Percentiles rank a stretch among this genome's conserved stretches.
Evolutionary conservation across 495 filamentous ascomycete genomes (phyloP).

Genomic region (Trichoderma virens): DNA sequence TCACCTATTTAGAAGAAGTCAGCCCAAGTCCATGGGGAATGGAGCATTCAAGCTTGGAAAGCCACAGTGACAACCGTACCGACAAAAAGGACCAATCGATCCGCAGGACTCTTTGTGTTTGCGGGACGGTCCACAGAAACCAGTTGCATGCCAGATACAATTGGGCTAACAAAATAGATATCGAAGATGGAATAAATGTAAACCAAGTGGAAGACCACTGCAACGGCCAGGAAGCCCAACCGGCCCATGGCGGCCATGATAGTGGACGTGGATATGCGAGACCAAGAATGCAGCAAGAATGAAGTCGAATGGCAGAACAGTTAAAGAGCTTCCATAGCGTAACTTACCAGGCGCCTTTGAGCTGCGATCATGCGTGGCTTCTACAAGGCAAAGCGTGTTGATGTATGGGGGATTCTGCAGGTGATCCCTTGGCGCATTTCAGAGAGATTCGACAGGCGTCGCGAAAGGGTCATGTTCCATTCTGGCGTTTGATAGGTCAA

Average conservation of each 20-base stretch:
- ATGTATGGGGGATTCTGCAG: neutral
- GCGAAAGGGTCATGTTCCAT: neutral
- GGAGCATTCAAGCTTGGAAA: constrained; percentile 11
- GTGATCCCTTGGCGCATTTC: neutral
- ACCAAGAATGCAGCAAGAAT: neutral
- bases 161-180: constrained; percentile 97
- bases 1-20: constrained; percentile 49
- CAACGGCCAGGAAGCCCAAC: constrained; percentile 82
- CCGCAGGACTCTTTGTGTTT: constrained; percentile 65
- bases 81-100: constrained; percentile 87
- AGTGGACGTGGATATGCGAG: neutral
- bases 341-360: neutral
- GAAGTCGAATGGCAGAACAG: neutral
- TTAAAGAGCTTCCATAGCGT: constrained; percentile 6
- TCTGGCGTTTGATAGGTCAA: neutral
- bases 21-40: neutral
- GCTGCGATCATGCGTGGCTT: neutral
- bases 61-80: constrained; percentile 45
- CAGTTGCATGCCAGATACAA: constrained; percentile 89
- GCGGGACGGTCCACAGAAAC: constrained; percentile 59
- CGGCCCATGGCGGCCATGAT: constrained; percentile 74
- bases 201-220: constrained; percentile 86
- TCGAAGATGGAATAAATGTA: constrained; percentile 98
- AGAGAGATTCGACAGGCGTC: neutral
- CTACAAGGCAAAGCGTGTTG: neutral